Percentiles rank a stretch among this genome's conserved stretches.
Conservation (phyloP, 208 protist species). For the Acanthamoeba castellanii region DNA sequence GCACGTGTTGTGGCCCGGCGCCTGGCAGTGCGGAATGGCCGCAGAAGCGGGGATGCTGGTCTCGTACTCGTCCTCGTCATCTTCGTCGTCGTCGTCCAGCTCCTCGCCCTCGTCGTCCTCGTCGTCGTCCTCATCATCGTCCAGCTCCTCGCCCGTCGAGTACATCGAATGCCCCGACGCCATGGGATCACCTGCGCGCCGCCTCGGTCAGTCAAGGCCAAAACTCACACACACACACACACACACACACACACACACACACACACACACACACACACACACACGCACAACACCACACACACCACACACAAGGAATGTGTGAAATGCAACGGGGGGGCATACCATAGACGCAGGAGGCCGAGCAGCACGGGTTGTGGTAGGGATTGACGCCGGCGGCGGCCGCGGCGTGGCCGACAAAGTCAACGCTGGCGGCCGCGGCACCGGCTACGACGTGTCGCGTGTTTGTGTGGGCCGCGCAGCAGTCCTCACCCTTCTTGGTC, state of each 20-base stretch:
- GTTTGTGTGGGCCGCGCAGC: background rate
- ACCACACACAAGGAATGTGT: no score
- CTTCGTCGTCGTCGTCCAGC: background rate
- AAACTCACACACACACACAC: no score
- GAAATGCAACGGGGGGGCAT: no score
- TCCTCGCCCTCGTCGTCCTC: background rate
- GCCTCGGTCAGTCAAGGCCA: background rate
- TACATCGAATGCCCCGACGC: constrained; percentile 7
- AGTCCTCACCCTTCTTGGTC: constrained; percentile 44
- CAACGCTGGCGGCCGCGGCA: background rate
- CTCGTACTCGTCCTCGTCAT: background rate
- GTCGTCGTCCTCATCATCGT: background rate
- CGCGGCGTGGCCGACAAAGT: background rate
- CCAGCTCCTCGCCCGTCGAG: background rate
- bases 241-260: no score
- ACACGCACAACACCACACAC: no score
- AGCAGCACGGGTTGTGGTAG: background rate
- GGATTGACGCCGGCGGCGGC: background rate
- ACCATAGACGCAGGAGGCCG: constrained; percentile 19
- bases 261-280: no score
- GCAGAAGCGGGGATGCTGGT: background rate
- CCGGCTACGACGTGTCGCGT: background rate
- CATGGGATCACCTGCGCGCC: background rate
- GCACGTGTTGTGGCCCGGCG: background rate
- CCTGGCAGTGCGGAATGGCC: background rate